Percentiles rank a stretch among this genome's conserved stretches.
Evolutionary conservation across 805 yeast species (phyloP).

Genomic region (Pichia manshurica): DNA sequence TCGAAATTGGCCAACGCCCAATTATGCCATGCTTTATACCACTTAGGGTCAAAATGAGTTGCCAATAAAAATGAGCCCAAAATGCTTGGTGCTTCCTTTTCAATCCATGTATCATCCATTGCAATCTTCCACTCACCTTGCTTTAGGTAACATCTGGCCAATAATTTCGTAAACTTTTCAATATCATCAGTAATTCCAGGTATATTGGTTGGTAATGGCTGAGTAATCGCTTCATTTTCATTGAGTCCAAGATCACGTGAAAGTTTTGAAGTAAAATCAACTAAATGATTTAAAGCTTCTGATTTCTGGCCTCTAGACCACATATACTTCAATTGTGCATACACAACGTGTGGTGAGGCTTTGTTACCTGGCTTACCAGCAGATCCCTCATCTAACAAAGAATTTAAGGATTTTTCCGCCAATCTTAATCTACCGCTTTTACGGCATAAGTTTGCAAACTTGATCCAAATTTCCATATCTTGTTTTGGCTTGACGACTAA

Average conservation of each 20-base stretch:
- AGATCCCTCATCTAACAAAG: slow-evolving; percentile 63
- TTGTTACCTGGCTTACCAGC: slow-evolving; percentile 42
- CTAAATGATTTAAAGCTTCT: slow-evolving; percentile 79
- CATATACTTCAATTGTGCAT: slow-evolving; percentile 93
- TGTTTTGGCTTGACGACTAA: slow-evolving; percentile 91
- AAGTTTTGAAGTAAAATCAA: slow-evolving; percentile 87
- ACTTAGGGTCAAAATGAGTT: slow-evolving; percentile 83
- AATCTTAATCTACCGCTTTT: slow-evolving; percentile 88
- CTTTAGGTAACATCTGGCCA: slow-evolving; percentile 91
- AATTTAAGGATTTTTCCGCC: slow-evolving; percentile 86
- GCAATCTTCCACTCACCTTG: slow-evolving; percentile 99
- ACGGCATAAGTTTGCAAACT: slow-evolving; percentile 92
- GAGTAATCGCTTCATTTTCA: slow-evolving; percentile 81
- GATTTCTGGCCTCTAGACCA: slow-evolving; percentile 91
- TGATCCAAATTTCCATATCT: slow-evolving; percentile 97
- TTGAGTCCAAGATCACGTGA: slow-evolving; percentile 82
- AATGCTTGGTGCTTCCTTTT: slow-evolving; percentile 67
- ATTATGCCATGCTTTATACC: slow-evolving; percentile 99
- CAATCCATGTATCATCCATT: slow-evolving; percentile 72
- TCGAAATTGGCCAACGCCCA: slow-evolving; percentile 99
- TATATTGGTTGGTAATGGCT: slow-evolving; percentile 69
- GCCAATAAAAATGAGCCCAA: slow-evolving; percentile 89
- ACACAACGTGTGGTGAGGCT: slow-evolving; percentile 95
- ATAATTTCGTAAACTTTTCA: slow-evolving; percentile 72
- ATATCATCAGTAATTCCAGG: slow-evolving; percentile 72